phyloP scores from a whole-genome alignment of 2,329 filamentous ascomycete genomes.

The Curvularia hawaiiensis region DNA sequence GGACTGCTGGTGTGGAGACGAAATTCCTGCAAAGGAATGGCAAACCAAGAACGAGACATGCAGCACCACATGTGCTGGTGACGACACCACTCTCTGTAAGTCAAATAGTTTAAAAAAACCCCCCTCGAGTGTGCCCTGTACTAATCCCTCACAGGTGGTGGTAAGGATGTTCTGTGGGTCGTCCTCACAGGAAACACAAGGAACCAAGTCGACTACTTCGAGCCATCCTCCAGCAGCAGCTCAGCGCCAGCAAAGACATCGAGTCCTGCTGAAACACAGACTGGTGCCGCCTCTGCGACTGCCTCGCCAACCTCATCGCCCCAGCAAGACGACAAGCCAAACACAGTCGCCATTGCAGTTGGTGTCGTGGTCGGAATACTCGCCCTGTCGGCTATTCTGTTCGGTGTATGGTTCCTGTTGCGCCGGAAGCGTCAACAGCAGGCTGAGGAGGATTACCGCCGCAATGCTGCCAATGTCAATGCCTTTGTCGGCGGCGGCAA shows the following conservation, averaged over 20 bases:
- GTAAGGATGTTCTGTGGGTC: constrained; percentile 57
- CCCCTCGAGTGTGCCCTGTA: not conserved
- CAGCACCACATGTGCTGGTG: constrained; percentile 67
- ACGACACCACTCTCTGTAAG: constrained; percentile 66
- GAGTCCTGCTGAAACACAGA: constrained; percentile 22
- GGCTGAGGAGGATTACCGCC: constrained; percentile 82
- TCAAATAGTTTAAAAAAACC: constrained; percentile 15
- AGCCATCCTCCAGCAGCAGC: constrained; percentile 30
- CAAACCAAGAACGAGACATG: constrained; percentile 66
- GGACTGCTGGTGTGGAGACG: constrained; percentile 75
- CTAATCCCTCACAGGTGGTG: constrained; percentile 60
- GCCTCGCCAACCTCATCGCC: constrained; percentile 44
- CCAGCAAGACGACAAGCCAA: constrained; percentile 54
- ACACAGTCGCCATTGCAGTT: constrained; percentile 82
- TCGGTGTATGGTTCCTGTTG: constrained; percentile 74
- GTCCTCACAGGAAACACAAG: constrained; percentile 57
- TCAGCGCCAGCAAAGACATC: constrained; percentile 21
- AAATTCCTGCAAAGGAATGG: constrained; percentile 63
- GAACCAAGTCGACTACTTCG: constrained; percentile 45
- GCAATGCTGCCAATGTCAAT: constrained; percentile 78
- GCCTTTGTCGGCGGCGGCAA: constrained; percentile 69
- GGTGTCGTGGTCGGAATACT: constrained; percentile 87
- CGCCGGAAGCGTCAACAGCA: constrained; percentile 76
- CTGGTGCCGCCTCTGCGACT: constrained; percentile 20
- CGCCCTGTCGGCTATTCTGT: constrained; percentile 67